Evolutionary conservation across 164 flowering plant genomes (phyloP).

Genomic region (Vitis cinerea): DNA sequence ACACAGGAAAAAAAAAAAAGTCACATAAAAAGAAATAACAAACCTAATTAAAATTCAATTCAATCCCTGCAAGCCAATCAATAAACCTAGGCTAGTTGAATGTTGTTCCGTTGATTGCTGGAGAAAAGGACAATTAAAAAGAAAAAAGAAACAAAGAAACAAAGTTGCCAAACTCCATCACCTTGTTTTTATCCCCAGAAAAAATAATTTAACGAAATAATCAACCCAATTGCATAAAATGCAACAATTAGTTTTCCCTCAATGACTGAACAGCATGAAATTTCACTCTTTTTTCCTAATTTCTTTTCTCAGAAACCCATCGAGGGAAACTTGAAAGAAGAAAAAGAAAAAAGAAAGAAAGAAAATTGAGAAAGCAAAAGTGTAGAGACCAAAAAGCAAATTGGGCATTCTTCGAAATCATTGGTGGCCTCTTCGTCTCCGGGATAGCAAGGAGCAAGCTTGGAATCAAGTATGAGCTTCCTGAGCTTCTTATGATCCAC

Average conservation of each 20-base stretch:
- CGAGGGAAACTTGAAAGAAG: background rate
- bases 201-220: no score
- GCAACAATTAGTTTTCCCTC: no score
- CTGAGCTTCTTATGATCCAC: constrained; percentile 94
- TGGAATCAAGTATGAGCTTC: constrained; percentile 89
- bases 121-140: no score
- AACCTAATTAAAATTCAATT: background rate
- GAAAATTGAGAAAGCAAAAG: constrained; percentile 2
- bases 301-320: no score
- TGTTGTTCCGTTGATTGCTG: no score
- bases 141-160: no score
- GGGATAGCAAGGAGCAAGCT: constrained; percentile 94
- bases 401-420: constrained; percentile 94
- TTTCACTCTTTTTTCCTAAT: no score
- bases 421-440: constrained; percentile 71
- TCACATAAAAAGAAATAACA: constrained; percentile 7
- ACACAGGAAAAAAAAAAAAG: constrained; percentile 2
- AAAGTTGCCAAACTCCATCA: no score
- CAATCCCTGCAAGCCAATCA: background rate
- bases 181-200: no score
- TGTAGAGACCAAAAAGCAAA: constrained; percentile 87
- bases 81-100: no score
- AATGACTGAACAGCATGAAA: no score
- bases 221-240: no score
- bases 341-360: constrained; percentile 7